phyloP scores from a whole-genome alignment of 2,329 filamentous ascomycete genomes.

The Neurospora crassa region DNA sequence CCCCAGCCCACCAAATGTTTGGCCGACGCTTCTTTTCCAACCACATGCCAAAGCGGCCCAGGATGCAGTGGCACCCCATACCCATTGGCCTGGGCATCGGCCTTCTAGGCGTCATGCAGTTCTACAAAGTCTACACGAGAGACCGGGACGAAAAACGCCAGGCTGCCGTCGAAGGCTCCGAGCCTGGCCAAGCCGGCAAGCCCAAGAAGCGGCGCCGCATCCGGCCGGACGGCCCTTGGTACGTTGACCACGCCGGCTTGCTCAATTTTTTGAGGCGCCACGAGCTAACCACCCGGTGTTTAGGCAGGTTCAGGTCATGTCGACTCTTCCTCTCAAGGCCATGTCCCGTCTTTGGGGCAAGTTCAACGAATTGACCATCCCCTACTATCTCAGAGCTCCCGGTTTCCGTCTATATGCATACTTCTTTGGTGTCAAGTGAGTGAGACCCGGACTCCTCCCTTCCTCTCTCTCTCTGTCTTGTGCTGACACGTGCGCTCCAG shows the following conservation, averaged over 20 bases:
- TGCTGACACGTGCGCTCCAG: conserved; percentile 32
- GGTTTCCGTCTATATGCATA: conserved; percentile 88
- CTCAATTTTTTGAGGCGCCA: not conserved
- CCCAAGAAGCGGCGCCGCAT: conserved; percentile 52
- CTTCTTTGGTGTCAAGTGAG: conserved; percentile 76
- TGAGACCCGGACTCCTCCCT: not conserved
- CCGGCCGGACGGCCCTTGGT: conserved; percentile 78
- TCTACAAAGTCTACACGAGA: conserved; percentile 62
- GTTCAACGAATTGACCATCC: conserved; percentile 84
- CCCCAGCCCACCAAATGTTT: conserved; percentile 11
- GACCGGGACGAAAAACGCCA: conserved; percentile 36
- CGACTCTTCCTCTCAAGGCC: conserved; percentile 81
- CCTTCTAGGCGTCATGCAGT: conserved; percentile 73
- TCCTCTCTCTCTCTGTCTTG: conserved; percentile 1
- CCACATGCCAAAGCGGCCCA: conserved; percentile 34
- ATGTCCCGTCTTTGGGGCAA: conserved; percentile 81
- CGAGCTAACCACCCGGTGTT: conserved; percentile 3
- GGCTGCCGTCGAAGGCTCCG: conserved; percentile 31
- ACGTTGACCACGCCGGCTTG: conserved; percentile 9
- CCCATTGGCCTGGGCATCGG: conserved; percentile 78
- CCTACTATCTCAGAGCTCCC: conserved; percentile 77
- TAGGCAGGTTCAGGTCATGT: conserved; percentile 86
- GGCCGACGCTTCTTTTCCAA: conserved; percentile 29
- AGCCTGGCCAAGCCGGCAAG: conserved; percentile 25
- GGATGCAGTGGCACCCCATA: conserved; percentile 80